Percentiles rank a stretch among this genome's conserved stretches.
These are phyloP conservation scores for Macadamia tetraphylla DNA, from an alignment of 164 flowering plant species.

Conservation along the genomic window DNA sequence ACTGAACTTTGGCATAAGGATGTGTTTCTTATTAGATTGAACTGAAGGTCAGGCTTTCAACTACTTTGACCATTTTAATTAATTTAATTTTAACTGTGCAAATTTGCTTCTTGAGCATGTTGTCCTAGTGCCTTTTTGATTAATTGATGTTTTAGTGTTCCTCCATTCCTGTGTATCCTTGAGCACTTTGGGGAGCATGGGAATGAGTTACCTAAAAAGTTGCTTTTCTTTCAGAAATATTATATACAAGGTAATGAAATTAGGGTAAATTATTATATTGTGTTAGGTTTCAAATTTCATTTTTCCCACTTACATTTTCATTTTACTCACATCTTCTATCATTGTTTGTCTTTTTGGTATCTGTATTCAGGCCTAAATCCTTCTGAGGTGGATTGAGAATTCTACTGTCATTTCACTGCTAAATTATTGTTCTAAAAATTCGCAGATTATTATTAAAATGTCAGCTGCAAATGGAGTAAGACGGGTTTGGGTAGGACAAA, in stretches of 20 bases:
- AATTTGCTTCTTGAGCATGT: neutral
- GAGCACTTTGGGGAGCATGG: neutral
- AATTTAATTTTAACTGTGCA: neutral
- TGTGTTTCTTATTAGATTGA: neutral
- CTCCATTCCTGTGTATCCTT: neutral
- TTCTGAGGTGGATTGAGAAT: neutral
- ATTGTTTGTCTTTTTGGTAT: neutral
- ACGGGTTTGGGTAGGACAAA: slow-evolving; percentile 88
- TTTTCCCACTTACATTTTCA: too few relatives aligned
- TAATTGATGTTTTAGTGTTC: neutral
- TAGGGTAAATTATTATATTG: neutral
- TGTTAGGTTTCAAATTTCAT: neutral
- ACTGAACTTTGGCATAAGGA: neutral
- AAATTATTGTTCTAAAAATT: slow-evolving; percentile 11
- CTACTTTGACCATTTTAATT: neutral
- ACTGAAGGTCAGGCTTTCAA: neutral
- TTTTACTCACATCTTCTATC: too few relatives aligned
- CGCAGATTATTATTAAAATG: slow-evolving; percentile 91
- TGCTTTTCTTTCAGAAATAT: neutral
- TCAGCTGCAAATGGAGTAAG: slow-evolving; percentile 97
- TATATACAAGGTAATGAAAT: neutral
- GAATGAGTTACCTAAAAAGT: neutral
- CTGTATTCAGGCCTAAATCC: too few relatives aligned
- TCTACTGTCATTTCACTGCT: neutral
- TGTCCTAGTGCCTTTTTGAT: neutral